Evolutionary conservation across 2,329 filamentous ascomycete species (phyloP), one percentile per base, ranked within the genome.

Genomic region (Didymella sp.): DNA sequence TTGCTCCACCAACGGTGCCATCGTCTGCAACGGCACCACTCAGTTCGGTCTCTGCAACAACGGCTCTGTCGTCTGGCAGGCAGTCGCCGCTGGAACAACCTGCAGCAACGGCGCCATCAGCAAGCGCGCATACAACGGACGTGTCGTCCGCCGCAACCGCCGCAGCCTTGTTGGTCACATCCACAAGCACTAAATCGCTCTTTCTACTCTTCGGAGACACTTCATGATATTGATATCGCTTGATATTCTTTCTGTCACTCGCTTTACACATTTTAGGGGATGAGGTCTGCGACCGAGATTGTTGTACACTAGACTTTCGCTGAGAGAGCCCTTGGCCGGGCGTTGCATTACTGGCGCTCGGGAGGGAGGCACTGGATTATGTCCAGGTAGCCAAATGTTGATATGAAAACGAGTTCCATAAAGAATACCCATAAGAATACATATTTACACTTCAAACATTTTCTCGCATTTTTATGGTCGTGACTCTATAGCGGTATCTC

Each of bases 31-130:
- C 45, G 75, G 77, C 35, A 35, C 70, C 6, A 64, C 49, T 6
- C 66, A 78, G 50, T 81, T 79, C 46, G 79, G 78, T 30, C 66
- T 81, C 46, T 79, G 77, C 71, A 75, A 79, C 63, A 68, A 76
- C 49, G 79, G 79, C 52, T 58, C 65, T 4, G 73, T 79, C 2
- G 69, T 77, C 22, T 79, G 70, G 67, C 76, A 78, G 65, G 56
- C 65, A 11, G 77, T 81, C 11, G 78, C 80, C 4, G 63, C 75
- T 7, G 80, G 79, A 19, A 82, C 79, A 1, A 71, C 71, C 1
- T 82, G 80, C 68, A 56, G 58, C 48, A 74, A 79, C 58, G 79
- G 79, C 15, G 61, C 65, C 49, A 78, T 81, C 56, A 48, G 60
- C 27, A 74, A 73, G 67, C 66, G 72, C 28, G 61, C 61, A 7